phyloP scores from a whole-genome alignment of 306 rosid species.

The Vicia sativa region DNA sequence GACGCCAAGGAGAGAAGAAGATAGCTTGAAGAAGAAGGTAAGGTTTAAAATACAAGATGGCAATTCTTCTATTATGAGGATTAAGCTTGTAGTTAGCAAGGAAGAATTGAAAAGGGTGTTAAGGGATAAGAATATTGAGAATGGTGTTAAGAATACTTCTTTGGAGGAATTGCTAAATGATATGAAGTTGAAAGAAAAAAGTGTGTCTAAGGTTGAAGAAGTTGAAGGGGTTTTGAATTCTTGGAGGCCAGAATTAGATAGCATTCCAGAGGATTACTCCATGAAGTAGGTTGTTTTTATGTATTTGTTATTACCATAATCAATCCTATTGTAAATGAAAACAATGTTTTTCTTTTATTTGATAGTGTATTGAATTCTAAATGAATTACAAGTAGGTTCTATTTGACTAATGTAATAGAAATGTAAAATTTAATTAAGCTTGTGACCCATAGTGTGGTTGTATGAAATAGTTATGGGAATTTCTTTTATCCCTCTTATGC shows the following conservation, averaged over 20 bases:
- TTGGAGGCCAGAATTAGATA: constrained; percentile 73
- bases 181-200: constrained; percentile 53
- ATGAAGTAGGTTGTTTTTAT: constrained; percentile 1
- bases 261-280: constrained; percentile 61
- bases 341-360: constrained; percentile 8
- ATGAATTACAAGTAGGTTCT: constrained; percentile 27
- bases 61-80: constrained; percentile 49
- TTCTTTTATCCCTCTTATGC: no score
- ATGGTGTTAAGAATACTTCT: constrained; percentile 36
- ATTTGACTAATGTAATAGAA: constrained; percentile 10
- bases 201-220: constrained; percentile 34
- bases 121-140: constrained; percentile 36
- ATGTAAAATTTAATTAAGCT: constrained; percentile 15
- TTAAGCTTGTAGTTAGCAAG: constrained; percentile 62
- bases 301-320: not conserved
- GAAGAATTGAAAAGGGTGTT: constrained; percentile 64
- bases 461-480: no score
- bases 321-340: constrained; percentile 30
- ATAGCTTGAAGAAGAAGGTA: constrained; percentile 36
- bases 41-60: constrained; percentile 30
- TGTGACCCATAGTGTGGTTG: not conserved
- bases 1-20: constrained; percentile 12
- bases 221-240: constrained; percentile 27
- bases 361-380: constrained; percentile 35
- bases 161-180: constrained; percentile 55